A percentile compares a stretch with the other conserved stretches of the same genome.
phyloP scores from a whole-genome alignment of 495 filamentous ascomycete genomes.

The Aspergillus mulundensis region DNA sequence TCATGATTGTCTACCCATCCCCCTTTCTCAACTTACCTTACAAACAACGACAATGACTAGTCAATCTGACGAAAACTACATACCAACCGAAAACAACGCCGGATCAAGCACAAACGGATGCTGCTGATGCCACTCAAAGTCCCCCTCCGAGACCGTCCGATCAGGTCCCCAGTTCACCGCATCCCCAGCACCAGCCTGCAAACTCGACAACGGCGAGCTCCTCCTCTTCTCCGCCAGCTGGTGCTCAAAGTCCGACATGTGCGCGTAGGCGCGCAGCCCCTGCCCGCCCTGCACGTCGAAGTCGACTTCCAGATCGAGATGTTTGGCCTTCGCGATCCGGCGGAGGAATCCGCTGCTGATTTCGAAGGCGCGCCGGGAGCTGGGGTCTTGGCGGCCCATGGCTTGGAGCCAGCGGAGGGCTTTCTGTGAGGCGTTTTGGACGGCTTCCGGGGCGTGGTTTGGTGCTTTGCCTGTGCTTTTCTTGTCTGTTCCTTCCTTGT shows the following conservation, averaged over 20 bases:
- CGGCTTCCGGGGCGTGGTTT: slow-evolving; percentile 23
- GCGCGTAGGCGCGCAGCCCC: not conserved
- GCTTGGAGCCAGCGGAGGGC: slow-evolving; percentile 45
- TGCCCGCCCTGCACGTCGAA: not conserved
- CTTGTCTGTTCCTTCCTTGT: not conserved
- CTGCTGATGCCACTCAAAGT: not conserved
- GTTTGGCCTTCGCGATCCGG: not conserved
- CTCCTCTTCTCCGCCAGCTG: too few species aligned
- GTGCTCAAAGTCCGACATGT: not conserved
- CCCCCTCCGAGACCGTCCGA: not conserved
- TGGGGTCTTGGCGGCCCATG: slow-evolving; percentile 43
- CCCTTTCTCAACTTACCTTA: too few species aligned
- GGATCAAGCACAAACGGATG: not conserved
- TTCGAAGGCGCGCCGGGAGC: slow-evolving; percentile 41
- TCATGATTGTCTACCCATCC: too few species aligned
- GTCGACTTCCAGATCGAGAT: not conserved
- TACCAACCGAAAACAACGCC: not conserved
- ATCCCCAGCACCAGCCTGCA: not conserved
- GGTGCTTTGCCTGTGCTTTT: not conserved
- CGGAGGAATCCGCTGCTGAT: not conserved
- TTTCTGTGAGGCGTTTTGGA: slow-evolving; percentile 43
- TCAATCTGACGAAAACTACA: not conserved
- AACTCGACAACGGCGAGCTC: not conserved
- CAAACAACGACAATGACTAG: too few species aligned
- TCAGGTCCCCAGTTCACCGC: not conserved